These are phyloP conservation scores for Alternaria angustiovoidea DNA, from an alignment of 2,329 filamentous ascomycete species.

Conservation along the genomic window DNA sequence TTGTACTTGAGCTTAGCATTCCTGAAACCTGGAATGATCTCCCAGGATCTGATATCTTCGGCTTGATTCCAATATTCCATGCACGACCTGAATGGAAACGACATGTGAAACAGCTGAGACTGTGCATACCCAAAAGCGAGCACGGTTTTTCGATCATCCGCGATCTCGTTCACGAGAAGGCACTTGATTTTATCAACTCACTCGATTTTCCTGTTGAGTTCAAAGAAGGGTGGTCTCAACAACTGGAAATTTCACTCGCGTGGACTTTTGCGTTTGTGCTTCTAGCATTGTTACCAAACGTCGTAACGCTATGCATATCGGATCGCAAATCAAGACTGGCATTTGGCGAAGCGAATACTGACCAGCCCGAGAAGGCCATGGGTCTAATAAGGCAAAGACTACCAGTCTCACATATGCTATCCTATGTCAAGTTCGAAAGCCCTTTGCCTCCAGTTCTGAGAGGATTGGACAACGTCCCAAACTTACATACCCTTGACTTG, in stretches of 20 bases:
- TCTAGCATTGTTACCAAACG: slow-evolving; percentile 10
- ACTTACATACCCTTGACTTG: slow-evolving; percentile 7
- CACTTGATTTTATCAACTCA: not conserved
- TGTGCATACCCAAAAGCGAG: slow-evolving; percentile 7
- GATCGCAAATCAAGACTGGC: not conserved
- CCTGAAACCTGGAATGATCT: not conserved
- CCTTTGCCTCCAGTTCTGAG: not conserved
- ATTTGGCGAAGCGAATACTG: not conserved
- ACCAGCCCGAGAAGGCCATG: not conserved
- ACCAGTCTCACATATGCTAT: not conserved
- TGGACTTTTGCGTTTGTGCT: slow-evolving; percentile 1
- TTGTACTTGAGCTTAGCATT: slow-evolving; percentile 7
- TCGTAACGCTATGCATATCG: slow-evolving; percentile 20
- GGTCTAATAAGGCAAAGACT: not conserved
- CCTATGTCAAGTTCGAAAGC: slow-evolving; percentile 5
- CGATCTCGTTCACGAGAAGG: not conserved
- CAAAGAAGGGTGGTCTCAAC: not conserved
- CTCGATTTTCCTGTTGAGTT: slow-evolving; percentile 6
- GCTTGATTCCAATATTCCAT: slow-evolving; percentile 9
- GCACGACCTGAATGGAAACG: slow-evolving; percentile 8
- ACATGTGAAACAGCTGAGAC: slow-evolving; percentile 18
- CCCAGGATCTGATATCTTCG: not conserved
- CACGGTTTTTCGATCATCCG: not conserved
- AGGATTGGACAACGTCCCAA: not conserved
- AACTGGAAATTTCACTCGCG: not conserved